Conservation (phyloP, 768 basidiomycete genomes). For the Boletus barrowsii region DNA sequence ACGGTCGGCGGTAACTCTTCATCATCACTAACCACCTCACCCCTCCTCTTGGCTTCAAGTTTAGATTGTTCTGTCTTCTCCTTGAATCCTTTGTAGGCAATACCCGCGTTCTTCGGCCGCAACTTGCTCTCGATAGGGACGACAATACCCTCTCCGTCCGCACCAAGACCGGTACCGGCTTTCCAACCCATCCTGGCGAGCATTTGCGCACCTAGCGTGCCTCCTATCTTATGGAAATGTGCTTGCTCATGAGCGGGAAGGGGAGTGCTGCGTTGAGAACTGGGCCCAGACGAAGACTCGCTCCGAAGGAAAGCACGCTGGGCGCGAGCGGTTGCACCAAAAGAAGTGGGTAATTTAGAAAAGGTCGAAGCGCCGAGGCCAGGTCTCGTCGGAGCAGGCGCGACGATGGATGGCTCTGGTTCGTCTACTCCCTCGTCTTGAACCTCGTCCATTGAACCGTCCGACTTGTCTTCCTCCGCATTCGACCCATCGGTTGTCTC, state of each 20-base stretch:
- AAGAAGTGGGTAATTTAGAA: constrained; percentile 34
- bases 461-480: constrained; percentile 34
- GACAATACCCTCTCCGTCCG: constrained; percentile 77
- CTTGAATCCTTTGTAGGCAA: constrained; percentile 82
- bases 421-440: constrained; percentile 36
- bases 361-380: constrained; percentile 26
- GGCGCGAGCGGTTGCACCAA: constrained; percentile 36
- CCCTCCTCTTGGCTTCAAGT: constrained; percentile 70
- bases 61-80: constrained; percentile 87
- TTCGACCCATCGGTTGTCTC: constrained; percentile 35
- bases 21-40: constrained; percentile 73
- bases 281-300: constrained; percentile 36
- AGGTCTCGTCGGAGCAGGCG: constrained; percentile 16
- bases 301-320: constrained; percentile 58
- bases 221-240: constrained; percentile 81
- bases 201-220: constrained; percentile 83
- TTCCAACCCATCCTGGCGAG: constrained; percentile 96
- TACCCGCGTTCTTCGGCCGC: constrained; percentile 82
- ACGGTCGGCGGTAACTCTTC: constrained; percentile 37
- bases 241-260: constrained; percentile 64
- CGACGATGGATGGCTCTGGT: constrained; percentile 30
- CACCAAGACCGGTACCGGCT: constrained; percentile 74
- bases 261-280: constrained; percentile 44
- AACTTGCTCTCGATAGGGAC: constrained; percentile 83
- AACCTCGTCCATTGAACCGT: constrained; percentile 31